Percentiles rank a stretch among this genome's conserved stretches.
phyloP scores from a whole-genome alignment of 257 asterid genomes.

The Henckelia pumila region DNA sequence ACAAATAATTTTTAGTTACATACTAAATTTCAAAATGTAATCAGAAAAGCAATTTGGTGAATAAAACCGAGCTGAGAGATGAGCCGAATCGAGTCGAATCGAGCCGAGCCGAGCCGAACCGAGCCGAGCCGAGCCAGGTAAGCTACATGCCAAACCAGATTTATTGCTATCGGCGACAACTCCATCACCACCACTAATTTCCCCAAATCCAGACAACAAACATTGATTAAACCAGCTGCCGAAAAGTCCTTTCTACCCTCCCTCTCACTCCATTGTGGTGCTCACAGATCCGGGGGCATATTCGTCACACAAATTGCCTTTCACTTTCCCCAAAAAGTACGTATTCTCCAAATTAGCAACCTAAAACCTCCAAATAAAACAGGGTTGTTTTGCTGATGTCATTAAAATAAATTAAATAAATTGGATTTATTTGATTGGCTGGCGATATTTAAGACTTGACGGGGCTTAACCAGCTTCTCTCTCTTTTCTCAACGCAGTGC shows the following conservation, averaged over 20 bases:
- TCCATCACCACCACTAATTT: conserved; percentile 51
- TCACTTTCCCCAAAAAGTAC: conserved; percentile 54
- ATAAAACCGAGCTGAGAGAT: too few species aligned
- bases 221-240: background rate
- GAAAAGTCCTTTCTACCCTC: conserved; percentile 17
- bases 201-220: conserved; percentile 27
- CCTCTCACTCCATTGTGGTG: background rate
- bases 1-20: too few species aligned
- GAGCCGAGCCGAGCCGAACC: too few species aligned
- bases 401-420: background rate
- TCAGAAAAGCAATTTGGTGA: too few species aligned
- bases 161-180: conserved; percentile 33
- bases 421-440: background rate
- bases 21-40: too few species aligned
- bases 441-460: conserved; percentile 27
- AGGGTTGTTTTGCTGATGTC: conserved; percentile 25
- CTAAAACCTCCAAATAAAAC: conserved; percentile 31
- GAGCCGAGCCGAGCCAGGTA: background rate
- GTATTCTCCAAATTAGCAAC: conserved; percentile 42
- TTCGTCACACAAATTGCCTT: conserved; percentile 20
- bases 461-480: conserved; percentile 12
- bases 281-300: conserved; percentile 24
- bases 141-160: too few species aligned
- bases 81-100: too few species aligned
- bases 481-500: conserved; percentile 17